phyloP scores from a whole-genome alignment of 768 basidiomycete genomes.

The Leccinum olivaceopallidum region DNA sequence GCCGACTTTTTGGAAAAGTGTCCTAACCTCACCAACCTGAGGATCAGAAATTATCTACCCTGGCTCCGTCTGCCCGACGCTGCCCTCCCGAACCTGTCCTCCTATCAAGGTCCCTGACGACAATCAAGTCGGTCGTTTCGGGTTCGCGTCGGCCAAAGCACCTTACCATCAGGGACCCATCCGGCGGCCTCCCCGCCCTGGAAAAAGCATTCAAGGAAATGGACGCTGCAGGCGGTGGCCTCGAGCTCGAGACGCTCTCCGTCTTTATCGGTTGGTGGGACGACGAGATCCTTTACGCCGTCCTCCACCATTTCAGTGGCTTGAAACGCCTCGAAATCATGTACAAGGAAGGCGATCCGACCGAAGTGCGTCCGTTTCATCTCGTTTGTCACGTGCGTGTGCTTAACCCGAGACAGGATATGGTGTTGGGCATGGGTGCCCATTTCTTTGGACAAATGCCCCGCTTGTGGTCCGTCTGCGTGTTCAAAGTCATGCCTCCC shows the following conservation, averaged over 20 bases:
- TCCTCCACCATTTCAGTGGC: slow-evolving; percentile 37
- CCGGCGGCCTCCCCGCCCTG: slow-evolving; percentile 21
- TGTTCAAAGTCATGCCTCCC: slow-evolving; percentile 34
- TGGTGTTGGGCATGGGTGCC: slow-evolving; percentile 43
- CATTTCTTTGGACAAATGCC: slow-evolving; percentile 41
- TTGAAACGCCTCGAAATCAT: slow-evolving; percentile 42
- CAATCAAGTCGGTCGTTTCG: slow-evolving; percentile 27
- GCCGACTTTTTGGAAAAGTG: slow-evolving; percentile 26
- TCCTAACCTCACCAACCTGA: slow-evolving; percentile 21
- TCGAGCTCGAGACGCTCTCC: slow-evolving; percentile 31
- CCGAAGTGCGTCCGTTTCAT: slow-evolving; percentile 38
- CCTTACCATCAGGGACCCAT: slow-evolving; percentile 28
- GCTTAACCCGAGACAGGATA: slow-evolving; percentile 29
- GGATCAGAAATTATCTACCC: slow-evolving; percentile 30
- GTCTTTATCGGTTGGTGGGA: slow-evolving; percentile 45
- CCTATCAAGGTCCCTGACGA: slow-evolving; percentile 28
- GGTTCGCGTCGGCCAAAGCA: slow-evolving; percentile 20
- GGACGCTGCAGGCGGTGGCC: slow-evolving; percentile 18
- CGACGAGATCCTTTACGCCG: slow-evolving; percentile 45
- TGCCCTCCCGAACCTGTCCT: slow-evolving; percentile 22
- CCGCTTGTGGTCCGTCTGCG: slow-evolving; percentile 38
- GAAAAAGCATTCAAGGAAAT: slow-evolving; percentile 31
- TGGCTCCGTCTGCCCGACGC: slow-evolving; percentile 22
- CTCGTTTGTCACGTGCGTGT: neutral
- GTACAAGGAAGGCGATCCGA: slow-evolving; percentile 39